A percentile compares a stretch with the other conserved stretches of the same genome.
Evolutionary conservation across 2,329 filamentous ascomycete species (phyloP).

Genomic region (Exophiala sideris): DNA sequence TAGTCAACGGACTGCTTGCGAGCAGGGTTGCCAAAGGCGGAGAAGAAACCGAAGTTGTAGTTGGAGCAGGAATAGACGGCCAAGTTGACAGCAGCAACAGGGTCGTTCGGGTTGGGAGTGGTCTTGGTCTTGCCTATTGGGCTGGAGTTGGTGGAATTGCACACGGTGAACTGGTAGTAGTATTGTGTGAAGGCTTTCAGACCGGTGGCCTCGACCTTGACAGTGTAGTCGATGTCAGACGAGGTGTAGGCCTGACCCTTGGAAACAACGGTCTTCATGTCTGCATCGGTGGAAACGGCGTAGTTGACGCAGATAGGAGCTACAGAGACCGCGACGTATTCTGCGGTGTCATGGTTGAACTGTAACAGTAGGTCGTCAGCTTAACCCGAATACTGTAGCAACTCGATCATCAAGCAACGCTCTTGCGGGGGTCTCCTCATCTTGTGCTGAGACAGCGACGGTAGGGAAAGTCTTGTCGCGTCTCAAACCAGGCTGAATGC

Average conservation of each 20-base stretch:
- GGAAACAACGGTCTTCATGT: constrained; percentile 49
- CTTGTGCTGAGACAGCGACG: too few species aligned
- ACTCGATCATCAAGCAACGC: too few species aligned
- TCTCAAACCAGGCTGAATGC: constrained; percentile 46
- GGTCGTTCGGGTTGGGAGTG: constrained; percentile 55
- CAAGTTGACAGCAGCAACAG: constrained; percentile 57
- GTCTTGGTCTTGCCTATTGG: constrained; percentile 69
- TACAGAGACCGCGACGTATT: constrained; percentile 53
- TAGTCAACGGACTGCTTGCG: constrained; percentile 60
- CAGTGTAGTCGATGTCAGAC: constrained; percentile 71
- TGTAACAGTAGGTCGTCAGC: too few species aligned
- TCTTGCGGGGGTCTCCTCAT: too few species aligned
- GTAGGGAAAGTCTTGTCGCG: constrained; percentile 45
- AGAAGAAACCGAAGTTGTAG: constrained; percentile 48
- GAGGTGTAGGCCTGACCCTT: constrained; percentile 64
- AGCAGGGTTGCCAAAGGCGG: constrained; percentile 45
- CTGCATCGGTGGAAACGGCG: constrained; percentile 53
- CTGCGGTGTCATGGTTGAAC: constrained; percentile 47
- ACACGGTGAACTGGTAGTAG: constrained; percentile 64
- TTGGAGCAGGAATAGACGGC: constrained; percentile 71
- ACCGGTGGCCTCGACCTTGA: constrained; percentile 64
- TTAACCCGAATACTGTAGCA: too few species aligned
- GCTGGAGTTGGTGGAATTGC: constrained; percentile 59
- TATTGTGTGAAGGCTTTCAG: constrained; percentile 64
- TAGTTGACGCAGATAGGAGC: constrained; percentile 67